Evolutionary conservation across 805 yeast species (phyloP), one percentile per base, ranked within the genome.

Genomic region (Candida bentonensis): DNA sequence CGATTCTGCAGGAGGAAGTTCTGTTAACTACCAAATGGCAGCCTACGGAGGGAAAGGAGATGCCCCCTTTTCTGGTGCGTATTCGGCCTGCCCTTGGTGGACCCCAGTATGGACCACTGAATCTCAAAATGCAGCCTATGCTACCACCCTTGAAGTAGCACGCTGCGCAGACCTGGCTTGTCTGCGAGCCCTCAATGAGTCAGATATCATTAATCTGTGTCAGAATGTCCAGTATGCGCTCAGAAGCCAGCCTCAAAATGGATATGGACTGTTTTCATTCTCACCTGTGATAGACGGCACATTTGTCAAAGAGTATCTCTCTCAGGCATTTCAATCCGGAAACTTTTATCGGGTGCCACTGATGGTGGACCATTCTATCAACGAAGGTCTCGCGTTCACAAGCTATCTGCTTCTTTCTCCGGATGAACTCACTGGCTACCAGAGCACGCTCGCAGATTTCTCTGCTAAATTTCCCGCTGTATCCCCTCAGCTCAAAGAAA

Each of bases 1-100:
- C 5, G 63, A 62, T 48, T 51, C 60, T 39, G 68, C 70, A 5
- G 70, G 70, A 22, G 67, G 48, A 15, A 48, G 36, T 30, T 30
- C 36, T 15, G 50, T 47, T 2, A 41, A 41, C 9, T 40, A 42
- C 25, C 52, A 49, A 17, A 15, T 49, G 20, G 45, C 46, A 13
- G 50, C 50, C 3, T 42, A 46, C 26, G 52, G 44, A 15, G 52
- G 51, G 3, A 22, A 34, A 15, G 43, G 27, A 9, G 22, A 27
- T 9, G 23, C 40, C 13, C 46, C 44, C 22, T 48, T 49, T 30
- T 17, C 42, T 5, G 45, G 27, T 5, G 52, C 52, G 3, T 44
- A 42, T 44, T 20, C 46, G 3, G 40, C 34, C 11, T 48, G 36
- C 34, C 47, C 51, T 5, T 46, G 51, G 48, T 46, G 47, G 49